Base-by-base conservation (phyloP, 306 rosid species). In the Cucumis melo region DNA sequence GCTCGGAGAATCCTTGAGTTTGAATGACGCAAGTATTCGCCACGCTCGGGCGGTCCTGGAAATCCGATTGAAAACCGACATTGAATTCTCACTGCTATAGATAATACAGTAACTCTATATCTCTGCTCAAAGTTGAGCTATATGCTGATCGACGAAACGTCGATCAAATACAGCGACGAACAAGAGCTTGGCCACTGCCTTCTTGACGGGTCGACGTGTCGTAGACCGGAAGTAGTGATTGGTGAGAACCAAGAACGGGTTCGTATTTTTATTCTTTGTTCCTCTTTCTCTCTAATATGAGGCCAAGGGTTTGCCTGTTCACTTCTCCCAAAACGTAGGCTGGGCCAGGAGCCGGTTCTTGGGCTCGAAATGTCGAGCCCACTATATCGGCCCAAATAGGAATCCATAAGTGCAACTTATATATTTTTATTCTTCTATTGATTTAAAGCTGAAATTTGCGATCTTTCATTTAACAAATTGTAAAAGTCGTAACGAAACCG, bases 1-100 rank as follows among this genome's bases (percentile, higher is more conserved):
- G 41, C 76, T 46, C n/a, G 67, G 78, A 82, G 80, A 65, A 81
- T 85, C 71, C 83, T 83, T 89, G 91, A 87, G 88, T 90, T 82
- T 84, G 17, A 72, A 62, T 16, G 82, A 57, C 34, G 83, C 6
- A 20, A 80, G 4, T 7, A 83, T 72, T 72, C 75, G 86, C 80
- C 82, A 83, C 8, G 78, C 12, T 21, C 84, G 87, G 72, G 79
- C 80, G 38, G 87, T 59, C 23, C 82, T 81, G 14, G 77, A 80
- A 1, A 88, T 58, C 23, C 86, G 85, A 68, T 84, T 68, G 21
- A 86, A 17, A 67, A 82, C 32, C 23, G 83, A 79, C 98, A 91
- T 90, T 4, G 29, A 48, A 21, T 63, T 61, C 53, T 53, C 56
- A 19, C 51, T 34, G 59, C 59, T 57, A 13, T 56, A 42, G 70